Base-by-base conservation (phyloP, 257 asterid genomes). In the Eucommia ulmoides region DNA sequence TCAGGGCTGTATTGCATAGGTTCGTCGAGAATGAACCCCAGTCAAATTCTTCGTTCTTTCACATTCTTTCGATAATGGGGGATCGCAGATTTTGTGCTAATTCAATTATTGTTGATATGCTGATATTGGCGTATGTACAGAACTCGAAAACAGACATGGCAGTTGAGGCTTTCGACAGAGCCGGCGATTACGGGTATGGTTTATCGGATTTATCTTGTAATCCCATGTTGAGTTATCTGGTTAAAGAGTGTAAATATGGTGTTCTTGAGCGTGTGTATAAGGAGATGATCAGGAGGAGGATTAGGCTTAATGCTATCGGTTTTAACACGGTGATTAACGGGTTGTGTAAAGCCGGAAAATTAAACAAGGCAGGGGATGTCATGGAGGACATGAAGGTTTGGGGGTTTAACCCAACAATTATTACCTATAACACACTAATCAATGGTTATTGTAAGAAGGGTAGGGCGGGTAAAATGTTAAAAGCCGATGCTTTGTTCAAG, bases 401-500 rank as follows among this genome's bases (percentile, higher is more conserved):
- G 51, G 84, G 86, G 55, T 35, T 85, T 9, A 52, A 33, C 20
- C 94, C 96, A 12, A 74, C 58, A 73, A 88, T 75, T 53, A 75
- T 78, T 20, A 80, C 93, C 51, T 89, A 82, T 42, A 89, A 85
- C 56, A 62, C 79, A 45, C 56, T 82, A 72, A 74, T 89, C 33
- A 69, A 68, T 58, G 98, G 96, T 45, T 65, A 65, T 33, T 83
- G 96, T 62, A 82, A 83, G 78, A 76, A 65, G 59, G 93, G 91
- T 38, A 93, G 91, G 55, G 59, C 59, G 0, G 88, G 82, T 17
- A 80, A 83, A 58, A 73, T 89, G 88, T 72, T 67, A 51, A 79
- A 76, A 69, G 91, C 83, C 4, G 84, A 82, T 26, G 55, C 59
- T 0, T 26, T 89, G 55, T 67, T 85, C 52, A 78, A 79, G 72